Evolutionary conservation across 306 rosid genomes (phyloP).

Genomic region (Dalbergia cochinchinensis): DNA sequence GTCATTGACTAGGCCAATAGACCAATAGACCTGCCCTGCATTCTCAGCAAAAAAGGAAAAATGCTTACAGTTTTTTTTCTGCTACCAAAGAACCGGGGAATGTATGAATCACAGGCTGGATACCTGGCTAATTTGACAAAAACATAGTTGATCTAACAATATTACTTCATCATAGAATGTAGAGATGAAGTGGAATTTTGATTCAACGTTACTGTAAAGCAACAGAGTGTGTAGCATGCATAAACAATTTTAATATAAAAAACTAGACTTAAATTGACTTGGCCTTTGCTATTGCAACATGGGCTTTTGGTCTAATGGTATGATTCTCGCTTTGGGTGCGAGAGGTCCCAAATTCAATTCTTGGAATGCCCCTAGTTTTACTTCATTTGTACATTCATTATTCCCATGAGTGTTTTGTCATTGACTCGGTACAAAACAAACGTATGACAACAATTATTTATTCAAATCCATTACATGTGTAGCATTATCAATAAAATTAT

Average conservation of each 20-base stretch:
- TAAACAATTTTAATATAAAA: neutral
- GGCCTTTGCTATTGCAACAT: neutral
- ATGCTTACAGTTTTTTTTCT: neutral
- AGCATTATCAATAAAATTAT: constrained; percentile 29
- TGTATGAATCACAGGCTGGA: neutral
- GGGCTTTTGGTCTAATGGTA: constrained; percentile 74
- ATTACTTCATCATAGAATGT: too few species aligned
- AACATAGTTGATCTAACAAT: neutral
- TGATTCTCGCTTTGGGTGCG: constrained; percentile 68
- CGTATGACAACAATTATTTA: constrained; percentile 11
- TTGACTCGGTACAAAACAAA: constrained; percentile 14
- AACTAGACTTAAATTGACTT: neutral
- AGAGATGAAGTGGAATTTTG: neutral
- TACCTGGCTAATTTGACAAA: neutral
- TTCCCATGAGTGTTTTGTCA: neutral
- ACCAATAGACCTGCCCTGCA: neutral
- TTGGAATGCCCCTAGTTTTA: constrained; percentile 51
- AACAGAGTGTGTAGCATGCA: neutral
- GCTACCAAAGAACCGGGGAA: neutral
- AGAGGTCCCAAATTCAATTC: constrained; percentile 67
- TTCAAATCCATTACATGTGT: constrained; percentile 24
- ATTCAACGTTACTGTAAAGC: neutral
- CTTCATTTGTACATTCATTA: neutral
- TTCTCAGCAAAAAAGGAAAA: neutral
- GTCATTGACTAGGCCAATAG: neutral